phyloP scores from a whole-genome alignment of 306 rosid species.

The Astragalus membranaceus region DNA sequence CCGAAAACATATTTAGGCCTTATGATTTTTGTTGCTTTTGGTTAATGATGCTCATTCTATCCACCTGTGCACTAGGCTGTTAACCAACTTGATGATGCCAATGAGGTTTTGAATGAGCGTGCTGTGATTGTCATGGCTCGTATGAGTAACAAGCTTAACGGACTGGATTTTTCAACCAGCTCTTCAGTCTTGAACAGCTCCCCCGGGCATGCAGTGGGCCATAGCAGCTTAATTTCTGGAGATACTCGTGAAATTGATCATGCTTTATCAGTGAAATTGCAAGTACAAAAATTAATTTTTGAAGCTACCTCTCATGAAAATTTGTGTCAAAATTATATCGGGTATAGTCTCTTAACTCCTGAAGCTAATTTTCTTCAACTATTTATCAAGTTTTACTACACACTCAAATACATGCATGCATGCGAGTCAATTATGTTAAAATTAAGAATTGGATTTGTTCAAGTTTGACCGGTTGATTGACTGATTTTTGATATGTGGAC shows the following conservation, averaged over 20 bases:
- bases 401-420: too few relatives aligned
- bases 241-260: slow-evolving; percentile 86
- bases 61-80: slow-evolving; percentile 59
- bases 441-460: background rate
- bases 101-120: slow-evolving; percentile 93
- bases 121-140: slow-evolving; percentile 99
- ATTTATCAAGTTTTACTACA: background rate
- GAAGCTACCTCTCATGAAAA: slow-evolving; percentile 87
- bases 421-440: too few relatives aligned
- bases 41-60: slow-evolving; percentile 27
- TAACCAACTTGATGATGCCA: slow-evolving; percentile 96
- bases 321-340: slow-evolving; percentile 92
- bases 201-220: slow-evolving; percentile 56
- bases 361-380: background rate
- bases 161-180: slow-evolving; percentile 79
- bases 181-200: slow-evolving; percentile 52
- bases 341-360: slow-evolving; percentile 46
- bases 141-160: slow-evolving; percentile 91
- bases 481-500: background rate
- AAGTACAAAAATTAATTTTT: slow-evolving; percentile 78
- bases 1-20: too few relatives aligned
- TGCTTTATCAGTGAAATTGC: slow-evolving; percentile 77
- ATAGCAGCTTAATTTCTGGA: slow-evolving; percentile 60
- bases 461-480: background rate
- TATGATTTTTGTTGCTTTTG: slow-evolving; percentile 5